These are phyloP conservation scores for Psilocybe subaeruginosa DNA, from an alignment of 768 basidiomycete species.

Conservation along the genomic window DNA sequence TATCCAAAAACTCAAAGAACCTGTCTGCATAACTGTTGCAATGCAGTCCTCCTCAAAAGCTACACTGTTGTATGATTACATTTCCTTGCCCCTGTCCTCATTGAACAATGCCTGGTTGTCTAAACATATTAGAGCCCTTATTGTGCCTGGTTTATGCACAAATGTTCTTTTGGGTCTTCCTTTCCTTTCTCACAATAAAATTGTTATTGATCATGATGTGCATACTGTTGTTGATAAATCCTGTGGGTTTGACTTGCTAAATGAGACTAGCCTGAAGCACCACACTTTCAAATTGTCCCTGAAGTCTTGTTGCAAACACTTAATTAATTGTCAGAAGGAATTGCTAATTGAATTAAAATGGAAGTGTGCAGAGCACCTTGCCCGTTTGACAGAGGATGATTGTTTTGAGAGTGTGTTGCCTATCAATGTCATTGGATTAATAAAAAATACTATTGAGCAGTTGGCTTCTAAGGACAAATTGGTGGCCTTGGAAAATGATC, in stretches of 20 bases:
- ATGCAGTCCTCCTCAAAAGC: neutral
- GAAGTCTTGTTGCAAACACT: too few species aligned
- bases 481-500: neutral
- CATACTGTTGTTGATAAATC: conserved; percentile 8
- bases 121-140: neutral
- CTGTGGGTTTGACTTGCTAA: conserved; percentile 12
- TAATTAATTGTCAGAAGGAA: neutral
- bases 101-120: conserved; percentile 10
- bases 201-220: conserved; percentile 5
- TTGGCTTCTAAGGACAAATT: neutral
- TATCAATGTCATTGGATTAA: neutral
- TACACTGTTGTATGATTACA: neutral
- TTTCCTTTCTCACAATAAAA: conserved; percentile 9
- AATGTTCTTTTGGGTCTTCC: conserved; percentile 12
- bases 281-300: too few species aligned
- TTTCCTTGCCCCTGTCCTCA: conserved; percentile 4
- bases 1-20: neutral
- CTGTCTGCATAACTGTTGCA: conserved; percentile 6
- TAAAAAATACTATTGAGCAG: neutral
- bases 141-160: conserved; percentile 14
- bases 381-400: too few species aligned
- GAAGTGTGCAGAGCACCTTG: too few species aligned
- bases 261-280: neutral
- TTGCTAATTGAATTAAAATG: neutral
- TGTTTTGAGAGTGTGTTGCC: too few species aligned